A percentile compares a stretch with the other conserved stretches of the same genome.
These are phyloP conservation scores for Triangularia verruculosa DNA, from an alignment of 2,329 filamentous ascomycete genomes.

Conservation along the genomic window DNA sequence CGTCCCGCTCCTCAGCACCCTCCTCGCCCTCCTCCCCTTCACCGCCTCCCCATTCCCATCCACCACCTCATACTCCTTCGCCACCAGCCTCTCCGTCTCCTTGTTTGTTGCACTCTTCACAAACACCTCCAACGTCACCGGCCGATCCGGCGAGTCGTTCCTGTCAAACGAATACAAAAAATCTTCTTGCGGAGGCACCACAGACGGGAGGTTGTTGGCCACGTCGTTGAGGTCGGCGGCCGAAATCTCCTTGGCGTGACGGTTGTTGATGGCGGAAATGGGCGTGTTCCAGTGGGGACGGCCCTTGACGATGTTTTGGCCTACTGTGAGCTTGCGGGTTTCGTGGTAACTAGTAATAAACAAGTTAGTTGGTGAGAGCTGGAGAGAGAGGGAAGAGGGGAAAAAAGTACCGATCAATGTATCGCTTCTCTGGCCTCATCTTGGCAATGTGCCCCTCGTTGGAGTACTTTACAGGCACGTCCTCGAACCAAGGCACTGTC, in stretches of 20 bases:
- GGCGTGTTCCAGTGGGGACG: constrained; percentile 30
- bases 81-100: constrained; percentile 44
- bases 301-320: constrained; percentile 40
- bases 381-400: background rate
- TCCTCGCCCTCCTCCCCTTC: constrained; percentile 43
- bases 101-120: constrained; percentile 35
- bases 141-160: constrained; percentile 37
- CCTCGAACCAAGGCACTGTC: constrained; percentile 3
- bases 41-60: constrained; percentile 45
- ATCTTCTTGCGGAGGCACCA: constrained; percentile 33
- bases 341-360: constrained; percentile 1
- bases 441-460: constrained; percentile 34
- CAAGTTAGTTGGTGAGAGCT: constrained; percentile 10
- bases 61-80: constrained; percentile 48
- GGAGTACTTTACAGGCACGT: constrained; percentile 24
- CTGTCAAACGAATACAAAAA: constrained; percentile 46
- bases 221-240: background rate
- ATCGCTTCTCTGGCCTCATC: constrained; percentile 34
- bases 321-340: constrained; percentile 11
- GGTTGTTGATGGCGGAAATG: constrained; percentile 29
- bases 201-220: constrained; percentile 16
- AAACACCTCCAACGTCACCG: constrained; percentile 39
- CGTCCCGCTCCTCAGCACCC: constrained; percentile 36
- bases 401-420: constrained; percentile 33
- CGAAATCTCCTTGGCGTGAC: constrained; percentile 34